Evolutionary conservation across 805 yeast species (phyloP), one percentile per base, ranked within the genome.

Genomic region (Yarrowia keelungensis): DNA sequence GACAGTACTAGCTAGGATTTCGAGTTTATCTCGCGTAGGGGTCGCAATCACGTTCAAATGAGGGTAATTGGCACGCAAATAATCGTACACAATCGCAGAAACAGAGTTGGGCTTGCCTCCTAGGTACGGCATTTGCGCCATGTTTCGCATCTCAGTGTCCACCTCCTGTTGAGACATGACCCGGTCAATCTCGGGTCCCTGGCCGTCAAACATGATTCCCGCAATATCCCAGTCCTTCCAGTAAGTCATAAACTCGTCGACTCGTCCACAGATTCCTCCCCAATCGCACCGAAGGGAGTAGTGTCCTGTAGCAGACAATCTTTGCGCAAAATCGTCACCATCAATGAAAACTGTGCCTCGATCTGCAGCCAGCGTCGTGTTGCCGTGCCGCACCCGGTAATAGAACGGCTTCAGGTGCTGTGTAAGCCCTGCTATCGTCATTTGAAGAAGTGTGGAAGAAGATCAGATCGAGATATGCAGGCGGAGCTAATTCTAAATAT

Each of bases 151-250:
- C 5, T 26, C 41, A 12, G 15, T n/a, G 26, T 56, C 64, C 2
- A 12, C 15, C 22, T 42, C 49, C 12, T 56, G 64, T 12, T 56
- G 64, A 3, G 64, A 56, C 15, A 15, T 26, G 8, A n/a, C n/a
- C 2, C 64, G 49, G 39, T 56, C 64, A n/a, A 56, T 56, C 16
- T 56, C 64, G n/a, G 64, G 64, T 5, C 64, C 64, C 49, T 56
- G 64, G 22, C 64, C 64, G 22, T 56, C 49, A 14, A 56, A 56
- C 38, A 56, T n/a, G 22, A 56, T 10, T 1, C 16, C 39, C 3
- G n/a, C 64, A 42, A 56, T 56, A n/a, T 56, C 64, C 64, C 64
- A 56, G n/a, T 26, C 32, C 3, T 15, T 10, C 64, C 64, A 56
- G 14, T 7, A 19, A 5, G 5, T 4, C 49, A 56, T 9, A 11